These are phyloP conservation scores for Aspergillus niger DNA, from an alignment of 2,329 filamentous ascomycete species.

Conservation along the genomic window DNA sequence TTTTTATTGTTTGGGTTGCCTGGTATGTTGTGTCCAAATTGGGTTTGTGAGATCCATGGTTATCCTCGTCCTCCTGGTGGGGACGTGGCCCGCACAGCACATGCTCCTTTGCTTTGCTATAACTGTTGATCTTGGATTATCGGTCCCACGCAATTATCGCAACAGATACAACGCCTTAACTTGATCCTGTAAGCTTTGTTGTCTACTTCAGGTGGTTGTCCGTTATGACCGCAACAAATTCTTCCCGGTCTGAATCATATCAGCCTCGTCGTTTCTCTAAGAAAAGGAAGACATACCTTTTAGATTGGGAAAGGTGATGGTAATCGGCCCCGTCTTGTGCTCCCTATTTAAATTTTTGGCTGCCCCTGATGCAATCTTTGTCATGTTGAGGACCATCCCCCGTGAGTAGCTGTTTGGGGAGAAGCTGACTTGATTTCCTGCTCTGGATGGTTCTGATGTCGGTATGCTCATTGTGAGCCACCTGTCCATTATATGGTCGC, in stretches of 20 bases:
- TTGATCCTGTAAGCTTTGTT: neutral
- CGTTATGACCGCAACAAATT: slow-evolving; percentile 20
- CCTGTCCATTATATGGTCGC: slow-evolving; percentile 28
- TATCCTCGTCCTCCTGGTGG: neutral
- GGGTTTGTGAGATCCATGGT: neutral
- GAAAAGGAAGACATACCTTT: slow-evolving; percentile 20
- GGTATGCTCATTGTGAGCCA: slow-evolving; percentile 33
- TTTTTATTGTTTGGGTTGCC: neutral
- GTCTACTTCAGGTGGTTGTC: neutral
- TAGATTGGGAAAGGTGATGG: slow-evolving; percentile 28
- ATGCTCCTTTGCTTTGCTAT: neutral
- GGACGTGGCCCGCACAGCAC: neutral
- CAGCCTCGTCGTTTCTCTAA: neutral
- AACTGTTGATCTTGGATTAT: neutral
- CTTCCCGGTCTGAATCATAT: slow-evolving; percentile 21
- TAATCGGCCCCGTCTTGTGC: slow-evolving; percentile 25
- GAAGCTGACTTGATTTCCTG: slow-evolving; percentile 27
- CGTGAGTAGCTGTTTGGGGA: slow-evolving; percentile 23
- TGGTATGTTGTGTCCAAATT: neutral
- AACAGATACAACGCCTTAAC: too few species aligned
- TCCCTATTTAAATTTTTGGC: slow-evolving; percentile 24
- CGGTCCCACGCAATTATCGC: too few species aligned
- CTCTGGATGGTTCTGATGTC: slow-evolving; percentile 17
- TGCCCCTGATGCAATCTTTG: slow-evolving; percentile 28
- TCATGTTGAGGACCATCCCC: slow-evolving; percentile 32